Evolutionary conservation across 1,284 basidiomycete genomes (phyloP), one percentile per base, ranked within the genome.

Genomic region (Melampsora larici-populina): DNA sequence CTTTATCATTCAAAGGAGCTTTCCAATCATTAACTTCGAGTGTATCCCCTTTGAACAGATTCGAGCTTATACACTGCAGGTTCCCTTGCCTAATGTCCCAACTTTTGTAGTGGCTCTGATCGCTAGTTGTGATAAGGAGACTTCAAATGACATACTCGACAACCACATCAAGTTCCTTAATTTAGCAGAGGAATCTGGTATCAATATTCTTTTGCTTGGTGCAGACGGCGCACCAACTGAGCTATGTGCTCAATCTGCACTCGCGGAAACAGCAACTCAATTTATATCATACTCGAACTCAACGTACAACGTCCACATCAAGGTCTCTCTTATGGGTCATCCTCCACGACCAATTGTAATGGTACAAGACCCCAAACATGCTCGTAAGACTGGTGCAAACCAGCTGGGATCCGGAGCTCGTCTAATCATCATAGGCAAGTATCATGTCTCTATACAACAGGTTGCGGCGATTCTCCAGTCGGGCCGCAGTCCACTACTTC

Each of bases 171-270:
- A 48, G 24, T 21, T 69, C 26, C 29, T 69, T 2, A 24, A 21
- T 24, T 18, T 69, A 31, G 43, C 26, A 17, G 6, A 69, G 21
- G n/a, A 51, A 24, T 2, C 46, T 7, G 67, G 67, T 9, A 48
- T 69, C 43, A 69, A 69, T 26, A 33, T 69, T 26, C 21, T 69
- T n/a, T 49, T n/a, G n/a, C n/a, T n/a, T n/a, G n/a, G n/a, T n/a
- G n/a, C n/a, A n/a, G n/a, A n/a, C n/a, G n/a, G n/a, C n/a, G n/a
- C n/a, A n/a, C n/a, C n/a, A n/a, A n/a, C n/a, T n/a, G n/a, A n/a
- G n/a, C n/a, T n/a, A n/a, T n/a, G n/a, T n/a, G n/a, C n/a, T n/a
- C n/a, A n/a, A n/a, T n/a, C n/a, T n/a, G n/a, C n/a, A n/a, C n/a
- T n/a, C n/a, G n/a, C n/a, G n/a, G n/a, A n/a, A n/a, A n/a, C n/a